Evolutionary conservation across 2,329 filamentous ascomycete species (phyloP).

Genomic region (Hymenoscyphus fructigenus): DNA sequence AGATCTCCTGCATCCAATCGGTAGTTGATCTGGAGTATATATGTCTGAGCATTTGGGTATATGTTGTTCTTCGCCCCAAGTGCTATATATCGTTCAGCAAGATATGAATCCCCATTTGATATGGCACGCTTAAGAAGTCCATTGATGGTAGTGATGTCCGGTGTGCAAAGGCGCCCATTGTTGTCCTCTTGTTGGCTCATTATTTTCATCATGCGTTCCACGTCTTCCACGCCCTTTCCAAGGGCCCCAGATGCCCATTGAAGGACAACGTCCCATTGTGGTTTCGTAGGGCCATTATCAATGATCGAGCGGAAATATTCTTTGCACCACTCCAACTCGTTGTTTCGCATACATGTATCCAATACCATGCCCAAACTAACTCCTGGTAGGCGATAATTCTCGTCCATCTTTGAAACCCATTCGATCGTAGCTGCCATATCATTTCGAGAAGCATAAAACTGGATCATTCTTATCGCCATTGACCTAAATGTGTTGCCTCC

Average conservation of each 20-base stretch:
- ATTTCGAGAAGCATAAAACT: conserved; percentile 60
- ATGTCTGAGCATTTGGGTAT: conserved; percentile 66
- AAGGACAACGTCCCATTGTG: conserved; percentile 70
- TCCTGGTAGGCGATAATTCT: conserved; percentile 33
- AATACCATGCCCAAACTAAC: conserved; percentile 55
- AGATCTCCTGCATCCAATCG: conserved; percentile 72
- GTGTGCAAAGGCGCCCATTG: conserved; percentile 45
- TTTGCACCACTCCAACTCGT: conserved; percentile 61
- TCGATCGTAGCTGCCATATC: conserved; percentile 60
- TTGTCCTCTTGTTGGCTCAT: conserved; percentile 55
- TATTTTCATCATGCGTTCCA: conserved; percentile 69
- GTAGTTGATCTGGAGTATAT: conserved; percentile 73
- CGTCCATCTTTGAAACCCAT: conserved; percentile 57
- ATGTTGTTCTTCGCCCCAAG: conserved; percentile 67
- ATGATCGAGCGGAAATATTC: conserved; percentile 50
- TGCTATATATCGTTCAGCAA: conserved; percentile 71
- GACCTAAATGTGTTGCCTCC: conserved; percentile 41
- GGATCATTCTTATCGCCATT: conserved; percentile 52
- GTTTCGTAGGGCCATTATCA: conserved; percentile 48
- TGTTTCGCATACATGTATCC: conserved; percentile 58
- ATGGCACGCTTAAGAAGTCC: conserved; percentile 70
- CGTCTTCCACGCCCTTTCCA: conserved; percentile 69
- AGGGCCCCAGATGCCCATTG: conserved; percentile 71
- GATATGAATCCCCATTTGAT: conserved; percentile 65
- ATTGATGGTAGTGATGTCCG: conserved; percentile 75